phyloP scores from a whole-genome alignment of 1,139 yeast genomes.

The Magnusiomyces ingens region DNA sequence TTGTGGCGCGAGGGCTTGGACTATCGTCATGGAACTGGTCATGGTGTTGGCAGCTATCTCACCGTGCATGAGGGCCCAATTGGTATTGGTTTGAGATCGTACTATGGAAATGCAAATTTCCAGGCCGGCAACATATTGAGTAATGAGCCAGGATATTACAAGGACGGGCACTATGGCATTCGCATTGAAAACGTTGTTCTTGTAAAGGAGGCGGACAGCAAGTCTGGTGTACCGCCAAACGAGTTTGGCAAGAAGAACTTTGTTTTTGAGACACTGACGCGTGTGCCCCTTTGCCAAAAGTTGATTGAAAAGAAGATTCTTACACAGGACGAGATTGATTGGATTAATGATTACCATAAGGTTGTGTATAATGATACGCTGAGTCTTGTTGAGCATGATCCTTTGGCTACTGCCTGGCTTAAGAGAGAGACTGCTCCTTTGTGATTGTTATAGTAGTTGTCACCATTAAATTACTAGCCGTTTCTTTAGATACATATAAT shows the following conservation, averaged over 20 bases:
- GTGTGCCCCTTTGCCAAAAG: slow-evolving; percentile 76
- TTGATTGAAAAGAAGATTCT: slow-evolving; percentile 57
- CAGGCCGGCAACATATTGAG: slow-evolving; percentile 74
- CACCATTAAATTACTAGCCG: too few species aligned
- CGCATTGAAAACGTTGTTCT: slow-evolving; percentile 80
- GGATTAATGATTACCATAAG: slow-evolving; percentile 66
- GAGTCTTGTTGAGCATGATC: slow-evolving; percentile 43
- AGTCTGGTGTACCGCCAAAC: slow-evolving; percentile 16
- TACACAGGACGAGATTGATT: slow-evolving; percentile 51
- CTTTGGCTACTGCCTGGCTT: slow-evolving; percentile 26
- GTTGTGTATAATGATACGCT: slow-evolving; percentile 53
- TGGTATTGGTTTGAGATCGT: slow-evolving; percentile 67
- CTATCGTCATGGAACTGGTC: slow-evolving; percentile 95
- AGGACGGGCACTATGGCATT: slow-evolving; percentile 88
- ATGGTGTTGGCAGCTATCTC: slow-evolving; percentile 88
- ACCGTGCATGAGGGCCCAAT: slow-evolving; percentile 97
- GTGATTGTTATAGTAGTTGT: neutral
- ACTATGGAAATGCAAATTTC: slow-evolving; percentile 35
- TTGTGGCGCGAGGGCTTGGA: slow-evolving; percentile 85
- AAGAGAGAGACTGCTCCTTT: slow-evolving; percentile 11
- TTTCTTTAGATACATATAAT: too few species aligned
- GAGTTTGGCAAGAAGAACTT: slow-evolving; percentile 54
- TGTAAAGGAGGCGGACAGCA: slow-evolving; percentile 45
- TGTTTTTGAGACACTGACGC: slow-evolving; percentile 77
- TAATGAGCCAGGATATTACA: slow-evolving; percentile 95